Base-by-base conservation (phyloP, 352 stramenopile genomes). In the Pythium monospermum region DNA sequence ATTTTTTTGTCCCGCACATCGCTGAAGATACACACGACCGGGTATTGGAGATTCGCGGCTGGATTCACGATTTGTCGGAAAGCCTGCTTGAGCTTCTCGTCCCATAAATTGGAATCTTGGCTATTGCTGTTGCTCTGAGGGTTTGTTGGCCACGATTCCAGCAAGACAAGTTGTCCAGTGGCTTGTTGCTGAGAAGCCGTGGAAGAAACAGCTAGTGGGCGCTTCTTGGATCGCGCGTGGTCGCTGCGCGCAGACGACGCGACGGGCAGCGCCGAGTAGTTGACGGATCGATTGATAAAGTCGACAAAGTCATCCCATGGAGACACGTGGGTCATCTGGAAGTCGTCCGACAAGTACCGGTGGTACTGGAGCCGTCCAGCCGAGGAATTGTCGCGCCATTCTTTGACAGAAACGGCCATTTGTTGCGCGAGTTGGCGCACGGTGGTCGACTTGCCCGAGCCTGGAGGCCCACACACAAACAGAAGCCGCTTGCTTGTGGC, bases 21-120 rank as follows among this genome's bases (percentile, higher is more conserved):
- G 47, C 83, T 94, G 60, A 86, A 92, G 39, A 94, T 78, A 30
- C 80, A 90, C 13, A 94, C 53, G 10, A 90, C 71, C 16, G 83
- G 79, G 47, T 76, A 85, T 21, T 53, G 69, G 4, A 60, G 63
- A 11, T 59, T 62, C 8, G 56, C 53, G 4, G 45, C 41, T 6
- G 76, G 62, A 22, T 81, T 72, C 4, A 88, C 52, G 12, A 91
- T 58, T 23, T 65, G 59, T 25, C 69, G 68, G 51, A 84, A 87
- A 15, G 84, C 63, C 16, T 56, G 54, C 23, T 79, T 66, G 18
- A 91, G 60, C 18, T 79, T 80, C 21, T 86, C 73, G 16, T 88
- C 76, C 37, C 64, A 73, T 4, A 61, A 11, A 5, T 40, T 18
- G 8, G 66, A 65, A 6, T 66, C 51, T 31, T 72, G 50, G 10